Conservation (phyloP, 495 filamentous ascomycete species). For the Amphirosellinia nigrospora region DNA sequence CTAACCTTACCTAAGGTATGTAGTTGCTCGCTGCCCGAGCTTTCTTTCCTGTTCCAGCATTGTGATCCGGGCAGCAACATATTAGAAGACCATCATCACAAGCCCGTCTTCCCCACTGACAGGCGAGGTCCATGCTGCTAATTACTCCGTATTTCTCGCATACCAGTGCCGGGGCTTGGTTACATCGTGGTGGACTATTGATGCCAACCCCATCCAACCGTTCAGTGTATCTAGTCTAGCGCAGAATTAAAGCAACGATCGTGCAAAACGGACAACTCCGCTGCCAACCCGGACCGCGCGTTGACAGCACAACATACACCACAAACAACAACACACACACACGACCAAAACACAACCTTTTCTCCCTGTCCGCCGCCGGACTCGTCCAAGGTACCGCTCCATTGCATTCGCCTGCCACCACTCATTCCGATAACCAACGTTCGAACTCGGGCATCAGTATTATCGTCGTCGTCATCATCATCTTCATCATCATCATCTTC, state of each 20-base stretch:
- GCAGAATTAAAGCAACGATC: background rate
- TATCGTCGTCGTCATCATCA: background rate
- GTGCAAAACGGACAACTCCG: background rate
- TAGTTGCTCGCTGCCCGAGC: no score
- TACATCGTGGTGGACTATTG: conserved; percentile 5
- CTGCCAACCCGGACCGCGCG: background rate
- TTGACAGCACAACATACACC: conserved; percentile 12
- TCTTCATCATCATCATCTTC: no score
- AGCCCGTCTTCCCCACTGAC: no score
- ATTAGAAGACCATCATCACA: no score
- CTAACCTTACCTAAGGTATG: no score
- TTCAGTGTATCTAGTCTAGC: conserved; percentile 1
- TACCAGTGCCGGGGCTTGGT: conserved; percentile 11
- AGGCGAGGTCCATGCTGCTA: no score
- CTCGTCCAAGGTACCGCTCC: background rate
- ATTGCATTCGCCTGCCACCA: background rate
- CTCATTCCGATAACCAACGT: background rate
- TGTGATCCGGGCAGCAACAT: no score
- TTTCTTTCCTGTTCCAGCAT: no score
- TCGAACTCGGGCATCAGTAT: background rate
- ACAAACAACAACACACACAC: no score
- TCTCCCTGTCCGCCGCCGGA: background rate
- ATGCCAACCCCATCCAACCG: background rate
- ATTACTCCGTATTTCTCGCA: conserved; percentile 16
- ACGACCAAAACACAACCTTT: conserved; percentile 1